phyloP scores from a whole-genome alignment of 257 asterid genomes.

The Solanum chiquidenum region DNA sequence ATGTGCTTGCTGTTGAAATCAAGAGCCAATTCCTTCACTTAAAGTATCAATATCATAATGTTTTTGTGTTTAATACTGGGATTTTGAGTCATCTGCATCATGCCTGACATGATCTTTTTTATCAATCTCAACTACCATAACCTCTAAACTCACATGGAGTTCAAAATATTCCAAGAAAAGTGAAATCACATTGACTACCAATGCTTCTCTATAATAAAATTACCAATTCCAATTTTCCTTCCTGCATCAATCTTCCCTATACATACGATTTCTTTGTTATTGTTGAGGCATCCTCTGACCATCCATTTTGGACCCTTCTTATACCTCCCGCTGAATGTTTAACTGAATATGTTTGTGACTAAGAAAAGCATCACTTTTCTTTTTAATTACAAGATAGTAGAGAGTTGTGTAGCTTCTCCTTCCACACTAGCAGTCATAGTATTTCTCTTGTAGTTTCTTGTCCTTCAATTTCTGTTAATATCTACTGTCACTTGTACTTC shows the following conservation, averaged over 20 bases:
- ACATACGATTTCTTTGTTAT: background rate
- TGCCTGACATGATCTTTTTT: background rate
- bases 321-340: background rate
- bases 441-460: background rate
- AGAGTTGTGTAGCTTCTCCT: background rate
- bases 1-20: background rate
- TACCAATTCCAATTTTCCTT: background rate
- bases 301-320: background rate
- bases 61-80: background rate
- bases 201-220: background rate
- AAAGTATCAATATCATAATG: background rate
- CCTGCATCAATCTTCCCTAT: background rate
- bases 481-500: background rate
- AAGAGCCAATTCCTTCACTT: background rate
- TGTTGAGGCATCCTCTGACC: background rate
- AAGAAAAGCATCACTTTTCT: background rate
- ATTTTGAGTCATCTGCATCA: background rate
- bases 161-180: background rate
- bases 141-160: background rate
- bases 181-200: background rate
- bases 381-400: background rate
- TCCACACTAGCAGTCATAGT: background rate
- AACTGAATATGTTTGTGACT: background rate
- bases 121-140: background rate
- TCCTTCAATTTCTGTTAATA: background rate